Conservation (phyloP, 2,329 filamentous ascomycete genomes). For the Scytalidium lignicola region DNA sequence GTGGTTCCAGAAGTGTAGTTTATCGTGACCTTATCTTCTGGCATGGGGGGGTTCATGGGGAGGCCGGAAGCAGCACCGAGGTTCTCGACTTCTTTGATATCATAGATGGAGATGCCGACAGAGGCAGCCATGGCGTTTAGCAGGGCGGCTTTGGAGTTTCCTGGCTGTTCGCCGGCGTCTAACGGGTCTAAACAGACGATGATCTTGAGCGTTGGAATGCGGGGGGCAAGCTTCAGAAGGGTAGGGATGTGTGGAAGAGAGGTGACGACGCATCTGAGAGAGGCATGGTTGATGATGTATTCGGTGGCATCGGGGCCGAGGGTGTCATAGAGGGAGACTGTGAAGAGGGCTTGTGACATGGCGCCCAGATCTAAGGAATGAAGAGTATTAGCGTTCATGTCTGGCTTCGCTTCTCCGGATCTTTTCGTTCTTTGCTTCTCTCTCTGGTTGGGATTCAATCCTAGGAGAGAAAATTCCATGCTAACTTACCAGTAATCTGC, state of each 20-base stretch:
- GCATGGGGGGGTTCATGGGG: slow-evolving; percentile 64
- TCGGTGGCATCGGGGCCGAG: slow-evolving; percentile 86
- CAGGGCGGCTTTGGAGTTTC: slow-evolving; percentile 73
- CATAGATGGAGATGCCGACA: slow-evolving; percentile 72
- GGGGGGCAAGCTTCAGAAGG: slow-evolving; percentile 71
- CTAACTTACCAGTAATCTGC: slow-evolving; percentile 66
- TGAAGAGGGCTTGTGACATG: slow-evolving; percentile 81
- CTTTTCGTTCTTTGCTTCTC: too few species aligned
- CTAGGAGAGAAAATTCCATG: background rate
- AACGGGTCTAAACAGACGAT: slow-evolving; percentile 84
- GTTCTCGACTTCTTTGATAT: slow-evolving; percentile 74
- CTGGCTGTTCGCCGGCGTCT: slow-evolving; percentile 69
- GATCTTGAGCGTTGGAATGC: slow-evolving; percentile 74
- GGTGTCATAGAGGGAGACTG: slow-evolving; percentile 94
- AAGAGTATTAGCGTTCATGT: slow-evolving; percentile 9
- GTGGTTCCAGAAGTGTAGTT: slow-evolving; percentile 89
- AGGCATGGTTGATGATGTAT: slow-evolving; percentile 91
- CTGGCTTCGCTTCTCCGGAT: too few species aligned
- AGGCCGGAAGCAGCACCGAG: slow-evolving; percentile 65
- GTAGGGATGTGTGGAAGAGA: slow-evolving; percentile 77
- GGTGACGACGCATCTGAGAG: slow-evolving; percentile 68
- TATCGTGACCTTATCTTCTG: slow-evolving; percentile 79
- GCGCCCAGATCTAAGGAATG: slow-evolving; percentile 69
- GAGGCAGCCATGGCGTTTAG: slow-evolving; percentile 70
- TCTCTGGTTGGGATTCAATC: too few species aligned